Conservation (phyloP, 768 basidiomycete species). For the Suillus clintonianus region DNA sequence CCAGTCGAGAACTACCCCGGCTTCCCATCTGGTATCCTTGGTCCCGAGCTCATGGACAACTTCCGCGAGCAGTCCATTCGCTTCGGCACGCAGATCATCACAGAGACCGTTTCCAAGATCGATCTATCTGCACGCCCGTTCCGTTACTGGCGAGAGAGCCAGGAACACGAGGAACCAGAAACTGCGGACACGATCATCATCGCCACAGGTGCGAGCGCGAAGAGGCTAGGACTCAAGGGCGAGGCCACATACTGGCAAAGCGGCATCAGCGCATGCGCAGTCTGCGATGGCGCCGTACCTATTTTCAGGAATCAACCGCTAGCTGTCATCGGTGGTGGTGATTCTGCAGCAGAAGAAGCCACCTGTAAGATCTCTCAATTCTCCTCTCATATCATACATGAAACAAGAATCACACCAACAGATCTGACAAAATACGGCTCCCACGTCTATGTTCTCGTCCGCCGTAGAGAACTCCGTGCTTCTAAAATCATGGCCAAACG, state of each 20-base stretch:
- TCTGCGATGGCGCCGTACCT: slow-evolving; percentile 98
- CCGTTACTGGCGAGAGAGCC: slow-evolving; percentile 94
- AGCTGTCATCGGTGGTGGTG: slow-evolving; percentile 97
- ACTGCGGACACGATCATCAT: slow-evolving; percentile 93
- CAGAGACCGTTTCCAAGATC: slow-evolving; percentile 94
- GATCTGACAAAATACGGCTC: slow-evolving; percentile 96
- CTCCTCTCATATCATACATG: background rate
- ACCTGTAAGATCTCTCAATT: slow-evolving; percentile 64
- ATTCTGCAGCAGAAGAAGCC: slow-evolving; percentile 98
- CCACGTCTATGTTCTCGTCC: slow-evolving; percentile 95
- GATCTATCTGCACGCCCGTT: slow-evolving; percentile 95
- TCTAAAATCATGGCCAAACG: slow-evolving; percentile 99
- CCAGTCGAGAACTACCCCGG: slow-evolving; percentile 96
- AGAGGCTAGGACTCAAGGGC: slow-evolving; percentile 85
- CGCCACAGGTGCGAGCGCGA: slow-evolving; percentile 96
- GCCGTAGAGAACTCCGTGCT: slow-evolving; percentile 89
- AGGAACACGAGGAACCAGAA: slow-evolving; percentile 82
- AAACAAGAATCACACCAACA: slow-evolving; percentile 26
- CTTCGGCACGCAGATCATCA: slow-evolving; percentile 93
- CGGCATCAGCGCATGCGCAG: slow-evolving; percentile 97
- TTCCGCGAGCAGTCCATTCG: slow-evolving; percentile 95
- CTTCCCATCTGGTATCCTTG: slow-evolving; percentile 92
- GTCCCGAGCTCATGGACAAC: slow-evolving; percentile 98
- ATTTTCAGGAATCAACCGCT: slow-evolving; percentile 97
- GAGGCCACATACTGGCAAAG: slow-evolving; percentile 98